Conservation (phyloP, 2,329 filamentous ascomycete species). For the Stemphylium lycopersici region DNA sequence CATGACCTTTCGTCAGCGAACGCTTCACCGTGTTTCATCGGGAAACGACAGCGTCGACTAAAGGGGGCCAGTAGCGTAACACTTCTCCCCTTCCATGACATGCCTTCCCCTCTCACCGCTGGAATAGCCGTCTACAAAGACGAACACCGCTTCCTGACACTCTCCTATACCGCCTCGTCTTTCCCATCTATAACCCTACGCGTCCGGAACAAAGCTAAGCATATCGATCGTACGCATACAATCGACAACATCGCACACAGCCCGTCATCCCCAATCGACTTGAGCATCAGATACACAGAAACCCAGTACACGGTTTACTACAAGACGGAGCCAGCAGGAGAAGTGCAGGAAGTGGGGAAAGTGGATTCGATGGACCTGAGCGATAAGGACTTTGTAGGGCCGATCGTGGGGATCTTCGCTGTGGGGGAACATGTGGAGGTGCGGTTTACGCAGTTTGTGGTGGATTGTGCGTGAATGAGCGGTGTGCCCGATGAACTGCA, state of each 20-base stretch:
- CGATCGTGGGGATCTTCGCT: conserved; percentile 18
- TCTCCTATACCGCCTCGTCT: conserved; percentile 1
- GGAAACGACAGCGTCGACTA: conserved; percentile 17
- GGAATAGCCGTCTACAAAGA: conserved; percentile 25
- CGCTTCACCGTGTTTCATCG: conserved; percentile 18
- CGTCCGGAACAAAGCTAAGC: conserved; percentile 15
- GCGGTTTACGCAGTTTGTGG: neutral
- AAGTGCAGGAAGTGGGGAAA: neutral
- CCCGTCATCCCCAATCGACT: neutral
- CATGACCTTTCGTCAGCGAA: conserved; percentile 9
- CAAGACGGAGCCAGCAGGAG: neutral
- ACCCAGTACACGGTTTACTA: conserved; percentile 8
- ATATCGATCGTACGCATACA: neutral
- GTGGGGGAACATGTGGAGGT: neutral
- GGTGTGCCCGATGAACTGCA: no score
- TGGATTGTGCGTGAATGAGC: neutral
- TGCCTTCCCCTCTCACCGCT: neutral
- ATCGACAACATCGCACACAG: neutral
- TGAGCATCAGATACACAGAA: conserved; percentile 12
- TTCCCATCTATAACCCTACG: neutral
- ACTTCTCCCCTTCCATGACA: neutral
- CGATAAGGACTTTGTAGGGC: conserved; percentile 23
- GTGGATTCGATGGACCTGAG: conserved; percentile 16
- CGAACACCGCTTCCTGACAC: conserved; percentile 21
- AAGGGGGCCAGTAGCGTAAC: conserved; percentile 14